Evolutionary conservation across 371 early-diverging fungal genomes (phyloP).

Genomic region (Actinomucor elegans): DNA sequence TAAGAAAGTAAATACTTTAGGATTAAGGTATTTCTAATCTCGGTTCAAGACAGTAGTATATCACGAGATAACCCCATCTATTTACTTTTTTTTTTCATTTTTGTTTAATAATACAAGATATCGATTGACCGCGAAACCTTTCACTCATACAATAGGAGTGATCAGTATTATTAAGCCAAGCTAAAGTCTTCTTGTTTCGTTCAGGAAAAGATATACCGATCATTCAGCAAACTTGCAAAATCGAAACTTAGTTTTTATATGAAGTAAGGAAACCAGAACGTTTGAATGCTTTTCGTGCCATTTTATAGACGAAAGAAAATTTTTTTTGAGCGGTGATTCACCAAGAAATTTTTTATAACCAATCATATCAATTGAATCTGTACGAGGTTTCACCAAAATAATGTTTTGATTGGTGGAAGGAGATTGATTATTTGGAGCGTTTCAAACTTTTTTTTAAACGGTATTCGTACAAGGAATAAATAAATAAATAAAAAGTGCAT

Average conservation of each 20-base stretch:
- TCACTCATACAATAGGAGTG: conserved; percentile 1
- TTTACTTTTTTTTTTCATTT: conserved; percentile 7
- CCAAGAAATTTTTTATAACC: too few relatives aligned
- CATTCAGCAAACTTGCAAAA: conserved; percentile 28
- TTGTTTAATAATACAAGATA: conserved; percentile 1
- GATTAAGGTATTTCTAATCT: neutral
- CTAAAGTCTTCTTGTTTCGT: conserved; percentile 25
- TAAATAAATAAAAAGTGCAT: too few relatives aligned
- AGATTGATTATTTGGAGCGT: too few relatives aligned
- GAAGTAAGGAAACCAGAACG: conserved; percentile 5
- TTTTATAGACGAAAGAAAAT: conserved; percentile 12
- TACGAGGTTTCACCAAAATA: too few relatives aligned
- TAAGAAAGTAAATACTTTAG: neutral
- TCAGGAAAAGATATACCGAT: conserved; percentile 34
- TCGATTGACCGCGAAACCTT: conserved; percentile 31
- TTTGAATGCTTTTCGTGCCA: neutral
- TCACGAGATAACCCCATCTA: neutral
- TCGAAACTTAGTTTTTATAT: conserved; percentile 21
- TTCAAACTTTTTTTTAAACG: too few relatives aligned
- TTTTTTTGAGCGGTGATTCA: too few relatives aligned
- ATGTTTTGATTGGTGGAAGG: too few relatives aligned
- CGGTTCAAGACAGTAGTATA: neutral
- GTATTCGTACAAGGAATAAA: too few relatives aligned
- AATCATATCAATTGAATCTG: too few relatives aligned
- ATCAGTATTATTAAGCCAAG: conserved; percentile 23